Base-by-base conservation (phyloP, 2,329 filamentous ascomycete genomes). In the Trichoderma koningii region DNA sequence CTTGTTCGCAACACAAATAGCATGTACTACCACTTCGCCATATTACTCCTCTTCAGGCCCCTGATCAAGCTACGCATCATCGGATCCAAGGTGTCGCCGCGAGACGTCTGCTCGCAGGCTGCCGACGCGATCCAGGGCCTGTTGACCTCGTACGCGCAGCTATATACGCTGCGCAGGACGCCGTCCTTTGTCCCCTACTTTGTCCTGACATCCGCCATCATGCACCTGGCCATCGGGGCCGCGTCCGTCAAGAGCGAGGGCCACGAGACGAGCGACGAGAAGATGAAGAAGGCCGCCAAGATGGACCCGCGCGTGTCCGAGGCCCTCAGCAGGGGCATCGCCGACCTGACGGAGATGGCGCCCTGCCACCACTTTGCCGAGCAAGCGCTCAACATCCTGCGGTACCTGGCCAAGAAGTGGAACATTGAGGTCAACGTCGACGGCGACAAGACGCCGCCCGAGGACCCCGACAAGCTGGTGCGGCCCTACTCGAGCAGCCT, bases 41-140 rank as follows among this genome's bases (percentile, higher is more conserved):
- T 89, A n/a, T 75, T 90, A 0, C 83, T 91, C n/a, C 82, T 93
- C 1, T 92, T 92, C 73, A 83, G 90, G 7, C 90, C 90, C 0
- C 81, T 92, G 44, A 87, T 91, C 71, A 90, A 86, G 68, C 72
- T 87, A 7, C 79, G 80, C 10, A 86, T 90, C 70, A 82, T 89
- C 55, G 84, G 86, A 9, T 89, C 87, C 7, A 83, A 84, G 59
- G 79, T 91, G 2, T 80, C 81, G 4, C 89, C 89, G 7, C 83
- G 84, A 45, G 87, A 90, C 67, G 85, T 90, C 17, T 91, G 89
- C 74, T 82, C 82, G 2, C 84, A 87, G 68, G 85, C 85, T 1
- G 84, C 85, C 34, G 83, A 86, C 66, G 84, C 84, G 30, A 87
- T 87, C 19, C 83, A 85, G 67, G 80, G 82, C 1, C 78, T 87